phyloP scores from a whole-genome alignment of 495 filamentous ascomycete genomes.

The Penicillium canariense region DNA sequence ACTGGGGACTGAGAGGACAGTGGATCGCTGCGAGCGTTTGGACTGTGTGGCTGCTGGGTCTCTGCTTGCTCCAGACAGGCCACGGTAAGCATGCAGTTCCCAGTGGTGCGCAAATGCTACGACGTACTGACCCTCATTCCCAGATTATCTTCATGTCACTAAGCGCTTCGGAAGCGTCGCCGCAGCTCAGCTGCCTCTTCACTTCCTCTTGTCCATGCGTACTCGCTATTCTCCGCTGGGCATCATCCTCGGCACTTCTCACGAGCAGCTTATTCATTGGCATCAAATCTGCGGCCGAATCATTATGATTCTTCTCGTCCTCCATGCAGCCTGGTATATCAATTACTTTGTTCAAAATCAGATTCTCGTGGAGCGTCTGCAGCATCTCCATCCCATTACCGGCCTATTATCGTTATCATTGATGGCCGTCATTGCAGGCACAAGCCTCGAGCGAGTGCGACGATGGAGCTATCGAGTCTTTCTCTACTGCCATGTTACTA shows the following conservation, averaged over 20 bases:
- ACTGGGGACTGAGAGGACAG: constrained; percentile 4
- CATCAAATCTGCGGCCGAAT: constrained; percentile 5
- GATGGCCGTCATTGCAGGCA: neutral
- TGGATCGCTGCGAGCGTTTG: constrained; percentile 6
- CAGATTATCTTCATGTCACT: constrained; percentile 10
- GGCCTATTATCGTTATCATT: neutral
- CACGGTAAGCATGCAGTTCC: neutral
- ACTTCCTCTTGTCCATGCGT: constrained; percentile 3
- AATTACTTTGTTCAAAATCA: constrained; percentile 5
- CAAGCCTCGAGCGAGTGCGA: constrained; percentile 1
- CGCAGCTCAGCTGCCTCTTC: constrained; percentile 6
- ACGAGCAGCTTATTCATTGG: constrained; percentile 6
- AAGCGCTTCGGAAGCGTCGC: constrained; percentile 10
- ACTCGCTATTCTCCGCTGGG: constrained; percentile 6
- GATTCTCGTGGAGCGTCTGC: neutral
- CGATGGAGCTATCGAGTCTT: constrained; percentile 8
- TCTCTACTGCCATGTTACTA: constrained; percentile 5
- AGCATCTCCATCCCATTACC: neutral
- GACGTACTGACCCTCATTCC: neutral
- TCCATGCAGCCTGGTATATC: constrained; percentile 5
- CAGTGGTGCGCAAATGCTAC: neutral
- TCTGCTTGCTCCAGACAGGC: constrained; percentile 7
- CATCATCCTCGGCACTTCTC: constrained; percentile 2
- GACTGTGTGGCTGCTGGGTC: constrained; percentile 2
- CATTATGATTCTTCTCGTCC: constrained; percentile 1